Percentiles rank a stretch among this genome's conserved stretches.
These are phyloP conservation scores for Eucalyptus tenuipes DNA, from an alignment of 345 rosid species.

Conservation along the genomic window DNA sequence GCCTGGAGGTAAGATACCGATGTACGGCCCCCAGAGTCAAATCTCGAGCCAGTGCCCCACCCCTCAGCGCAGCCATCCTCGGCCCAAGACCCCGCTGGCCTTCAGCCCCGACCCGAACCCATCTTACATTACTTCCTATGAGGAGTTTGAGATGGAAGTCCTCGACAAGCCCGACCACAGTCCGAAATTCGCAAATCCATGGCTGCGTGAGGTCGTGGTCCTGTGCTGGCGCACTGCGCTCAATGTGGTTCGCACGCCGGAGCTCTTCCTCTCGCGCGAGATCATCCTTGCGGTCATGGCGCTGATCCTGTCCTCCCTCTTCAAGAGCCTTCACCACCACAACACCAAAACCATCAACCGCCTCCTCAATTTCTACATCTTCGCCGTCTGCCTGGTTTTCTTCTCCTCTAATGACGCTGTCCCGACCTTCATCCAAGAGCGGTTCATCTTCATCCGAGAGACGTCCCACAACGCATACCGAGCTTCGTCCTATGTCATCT, in stretches of 20 bases:
- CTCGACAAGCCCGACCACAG: slow-evolving; percentile 34
- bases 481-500: slow-evolving; percentile 51
- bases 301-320: slow-evolving; percentile 46
- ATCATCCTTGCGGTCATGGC: slow-evolving; percentile 51
- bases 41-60: slow-evolving; percentile 11
- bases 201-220: slow-evolving; percentile 47
- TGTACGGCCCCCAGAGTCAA: slow-evolving; percentile 8
- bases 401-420: slow-evolving; percentile 69
- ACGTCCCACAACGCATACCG: slow-evolving; percentile 61
- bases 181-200: slow-evolving; percentile 51
- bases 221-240: slow-evolving; percentile 39
- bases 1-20: slow-evolving; percentile 16
- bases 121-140: slow-evolving; percentile 13
- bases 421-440: slow-evolving; percentile 59
- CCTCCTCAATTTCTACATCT: slow-evolving; percentile 59
- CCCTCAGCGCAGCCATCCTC: slow-evolving; percentile 10
- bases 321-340: slow-evolving; percentile 7
- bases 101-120: slow-evolving; percentile 9
- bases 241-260: slow-evolving; percentile 46
- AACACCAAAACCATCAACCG: slow-evolving; percentile 22
- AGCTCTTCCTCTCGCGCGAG: slow-evolving; percentile 46
- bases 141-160: slow-evolving; percentile 17
- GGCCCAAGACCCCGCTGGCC: slow-evolving; percentile 9
- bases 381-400: slow-evolving; percentile 44
- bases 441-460: slow-evolving; percentile 61